These are phyloP conservation scores for Pterulicium gracile DNA, from an alignment of 1,284 basidiomycete genomes.

Conservation along the genomic window DNA sequence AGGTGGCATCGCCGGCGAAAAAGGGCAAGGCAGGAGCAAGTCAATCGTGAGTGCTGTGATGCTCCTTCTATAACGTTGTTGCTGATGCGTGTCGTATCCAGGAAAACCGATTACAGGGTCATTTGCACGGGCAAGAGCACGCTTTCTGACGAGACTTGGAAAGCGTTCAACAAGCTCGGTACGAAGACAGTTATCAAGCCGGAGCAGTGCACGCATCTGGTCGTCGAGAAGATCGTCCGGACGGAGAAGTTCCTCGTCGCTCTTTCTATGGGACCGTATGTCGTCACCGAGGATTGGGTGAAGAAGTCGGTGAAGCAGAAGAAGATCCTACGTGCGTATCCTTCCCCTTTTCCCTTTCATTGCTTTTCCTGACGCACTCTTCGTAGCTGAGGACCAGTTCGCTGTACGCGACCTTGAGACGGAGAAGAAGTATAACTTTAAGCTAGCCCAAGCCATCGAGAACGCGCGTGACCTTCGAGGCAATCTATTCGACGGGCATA, in stretches of 20 bases:
- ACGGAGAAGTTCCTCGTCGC: constrained; percentile 81
- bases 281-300: constrained; percentile 63
- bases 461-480: constrained; percentile 41
- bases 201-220: constrained; percentile 64
- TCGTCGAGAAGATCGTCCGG: constrained; percentile 55
- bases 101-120: too few relatives aligned
- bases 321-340: constrained; percentile 49
- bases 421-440: constrained; percentile 57
- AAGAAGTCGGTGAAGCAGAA: constrained; percentile 42
- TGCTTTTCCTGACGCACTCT: constrained; percentile 6
- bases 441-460: constrained; percentile 43
- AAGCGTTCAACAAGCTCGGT: constrained; percentile 50
- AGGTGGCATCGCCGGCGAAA: constrained; percentile 13
- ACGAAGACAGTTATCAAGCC: constrained; percentile 50
- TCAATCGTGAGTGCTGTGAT: too few relatives aligned
- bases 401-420: constrained; percentile 44
- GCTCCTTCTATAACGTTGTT: too few relatives aligned
- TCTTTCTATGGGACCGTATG: constrained; percentile 44
- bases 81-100: too few relatives aligned
- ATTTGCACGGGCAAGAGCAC: too few relatives aligned
- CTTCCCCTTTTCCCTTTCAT: constrained; percentile 2
- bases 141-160: constrained; percentile 30
- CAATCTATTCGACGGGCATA: constrained; percentile 47
- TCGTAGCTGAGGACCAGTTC: constrained; percentile 52
- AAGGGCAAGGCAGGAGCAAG: constrained; percentile 8